Base-by-base conservation (phyloP, 805 yeast genomes). In the Grigorovia jiainica region DNA sequence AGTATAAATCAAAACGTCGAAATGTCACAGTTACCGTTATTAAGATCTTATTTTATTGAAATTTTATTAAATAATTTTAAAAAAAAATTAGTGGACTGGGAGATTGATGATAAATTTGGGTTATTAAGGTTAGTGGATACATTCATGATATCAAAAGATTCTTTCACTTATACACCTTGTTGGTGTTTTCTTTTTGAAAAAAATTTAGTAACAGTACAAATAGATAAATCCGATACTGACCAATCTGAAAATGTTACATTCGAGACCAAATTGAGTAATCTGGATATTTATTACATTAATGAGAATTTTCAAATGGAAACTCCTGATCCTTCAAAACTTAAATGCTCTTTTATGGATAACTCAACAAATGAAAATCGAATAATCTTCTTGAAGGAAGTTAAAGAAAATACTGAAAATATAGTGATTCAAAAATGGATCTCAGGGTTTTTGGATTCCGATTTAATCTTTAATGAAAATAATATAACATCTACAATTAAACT, bases 401-500 rank as follows among this genome's bases (percentile, higher is more conserved):
- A 57, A 8, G 45, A 64, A 36, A 53, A 54, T 13, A 42, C 55
- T n/a, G 48, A 62, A 0, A 53, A 57, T 34, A 52, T 55, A 35
- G 52, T 62, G 6, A 47, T 66, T 29, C 64, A 66, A 48, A 67
- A 67, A 50, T 68, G 72, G 72, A 60, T 65, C 11, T 57, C 70
- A 1, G 71, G 62, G 0, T 39, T 68, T 8, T 55, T 68, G 33
- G 63, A 66, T 41, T 44, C 46, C 36, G 63, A 60, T 4, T 47
- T 64, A 13, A 43, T 45, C 7, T 64, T 66, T 40, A 47, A 57
- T 41, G 54, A 58, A 4, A 31, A 40, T 7, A 54, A 51, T 36
- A 45, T 66, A 20, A 59, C 67, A 3, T 61, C 65, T 1, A 59
- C 65, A 1, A 39, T 65, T 24, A 52, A 54, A n/a, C 15, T 48